phyloP scores from a whole-genome alignment of 176 grass and related monocot species.

The Phragmites australis region DNA sequence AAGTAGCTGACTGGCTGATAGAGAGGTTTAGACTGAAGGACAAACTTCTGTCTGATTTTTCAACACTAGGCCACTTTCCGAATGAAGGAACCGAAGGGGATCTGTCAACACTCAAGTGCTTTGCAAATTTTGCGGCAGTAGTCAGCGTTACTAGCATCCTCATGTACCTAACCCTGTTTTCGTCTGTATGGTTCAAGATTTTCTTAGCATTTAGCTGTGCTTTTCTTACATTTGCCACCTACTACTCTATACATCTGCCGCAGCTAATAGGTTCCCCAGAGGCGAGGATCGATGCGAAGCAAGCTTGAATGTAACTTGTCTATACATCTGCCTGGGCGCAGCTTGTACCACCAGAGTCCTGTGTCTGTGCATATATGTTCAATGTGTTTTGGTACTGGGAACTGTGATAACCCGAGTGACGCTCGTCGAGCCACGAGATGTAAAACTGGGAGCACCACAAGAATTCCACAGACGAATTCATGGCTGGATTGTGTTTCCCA shows the following conservation, averaged over 20 bases:
- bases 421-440: not conserved
- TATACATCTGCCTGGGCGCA: not conserved
- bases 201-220: slow-evolving; percentile 64
- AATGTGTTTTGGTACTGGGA: not conserved
- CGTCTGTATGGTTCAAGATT: slow-evolving; percentile 76
- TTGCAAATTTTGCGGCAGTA: slow-evolving; percentile 51
- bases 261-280: slow-evolving; percentile 39
- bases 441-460: not conserved
- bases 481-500: too few species aligned
- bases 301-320: slow-evolving; percentile 25
- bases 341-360: not conserved
- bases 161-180: slow-evolving; percentile 64
- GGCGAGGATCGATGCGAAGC: slow-evolving; percentile 35
- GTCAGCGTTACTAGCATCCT: slow-evolving; percentile 47
- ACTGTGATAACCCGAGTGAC: not conserved
- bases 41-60: slow-evolving; percentile 64
- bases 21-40: slow-evolving; percentile 82
- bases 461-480: not conserved
- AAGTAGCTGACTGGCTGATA: slow-evolving; percentile 61
- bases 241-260: slow-evolving; percentile 60
- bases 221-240: slow-evolving; percentile 61
- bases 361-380: not conserved
- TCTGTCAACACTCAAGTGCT: slow-evolving; percentile 58
- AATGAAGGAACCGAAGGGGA: slow-evolving; percentile 73
- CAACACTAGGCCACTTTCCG: slow-evolving; percentile 56